Conservation (phyloP, 106 monocot species). For the Triglochin maritima region DNA sequence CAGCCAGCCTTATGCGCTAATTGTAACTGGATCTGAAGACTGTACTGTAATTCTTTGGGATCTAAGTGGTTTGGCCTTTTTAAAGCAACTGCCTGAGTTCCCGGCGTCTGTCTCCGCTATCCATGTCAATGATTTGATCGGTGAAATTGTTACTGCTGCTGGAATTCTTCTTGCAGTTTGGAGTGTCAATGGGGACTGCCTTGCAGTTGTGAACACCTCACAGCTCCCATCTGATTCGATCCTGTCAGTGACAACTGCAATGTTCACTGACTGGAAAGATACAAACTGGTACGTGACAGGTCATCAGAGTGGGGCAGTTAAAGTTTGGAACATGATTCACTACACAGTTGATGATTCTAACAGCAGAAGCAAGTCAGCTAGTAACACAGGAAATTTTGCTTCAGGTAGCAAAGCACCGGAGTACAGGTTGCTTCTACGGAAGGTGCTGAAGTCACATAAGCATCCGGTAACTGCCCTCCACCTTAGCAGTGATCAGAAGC, state of each 20-base stretch:
- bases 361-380: conserved; percentile 17
- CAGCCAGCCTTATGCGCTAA: conserved; percentile 73
- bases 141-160: conserved; percentile 81
- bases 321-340: conserved; percentile 97
- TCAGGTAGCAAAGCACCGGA: conserved; percentile 31
- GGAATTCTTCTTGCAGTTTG: conserved; percentile 78
- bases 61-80: conserved; percentile 54
- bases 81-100: conserved; percentile 80
- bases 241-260: conserved; percentile 47
- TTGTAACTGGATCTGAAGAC: conserved; percentile 82
- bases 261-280: conserved; percentile 76
- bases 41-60: conserved; percentile 92
- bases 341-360: conserved; percentile 25
- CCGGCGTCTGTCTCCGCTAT: conserved; percentile 69
- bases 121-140: conserved; percentile 83
- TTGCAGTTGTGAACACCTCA: conserved; percentile 81
- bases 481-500: conserved; percentile 62
- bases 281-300: conserved; percentile 92
- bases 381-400: conserved; percentile 18
- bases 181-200: conserved; percentile 95
- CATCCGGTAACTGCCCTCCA: conserved; percentile 83
- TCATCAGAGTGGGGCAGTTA: conserved; percentile 93
- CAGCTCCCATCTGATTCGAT: conserved; percentile 89
- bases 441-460: conserved; percentile 76
- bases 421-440: conserved; percentile 59